These are phyloP conservation scores for Tylopilus balloui DNA, from an alignment of 768 basidiomycete species.

Conservation along the genomic window DNA sequence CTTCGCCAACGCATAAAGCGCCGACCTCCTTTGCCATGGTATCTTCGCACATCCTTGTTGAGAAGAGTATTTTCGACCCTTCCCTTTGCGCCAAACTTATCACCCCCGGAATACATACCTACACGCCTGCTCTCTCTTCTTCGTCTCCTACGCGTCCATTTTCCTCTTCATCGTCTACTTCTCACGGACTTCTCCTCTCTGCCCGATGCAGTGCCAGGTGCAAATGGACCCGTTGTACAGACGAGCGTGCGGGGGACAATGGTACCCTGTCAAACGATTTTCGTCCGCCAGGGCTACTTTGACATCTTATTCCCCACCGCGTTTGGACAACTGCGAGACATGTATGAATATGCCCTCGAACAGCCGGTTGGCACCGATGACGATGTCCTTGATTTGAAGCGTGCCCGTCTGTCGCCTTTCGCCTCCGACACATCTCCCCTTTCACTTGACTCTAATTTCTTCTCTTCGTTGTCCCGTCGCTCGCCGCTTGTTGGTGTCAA, in stretches of 20 bases:
- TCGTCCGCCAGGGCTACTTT: slow-evolving; percentile 94
- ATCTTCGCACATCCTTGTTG: slow-evolving; percentile 50
- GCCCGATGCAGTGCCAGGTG: slow-evolving; percentile 70
- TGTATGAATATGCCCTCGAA: slow-evolving; percentile 82
- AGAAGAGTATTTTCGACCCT: slow-evolving; percentile 64
- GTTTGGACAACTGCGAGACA: slow-evolving; percentile 78
- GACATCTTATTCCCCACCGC: slow-evolving; percentile 98
- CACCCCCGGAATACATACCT: slow-evolving; percentile 84
- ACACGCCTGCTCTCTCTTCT: slow-evolving; percentile 86
- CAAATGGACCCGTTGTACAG: slow-evolving; percentile 88
- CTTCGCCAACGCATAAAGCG: slow-evolving; percentile 59
- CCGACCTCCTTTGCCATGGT: slow-evolving; percentile 52
- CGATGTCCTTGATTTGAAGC: slow-evolving; percentile 18
- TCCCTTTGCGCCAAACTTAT: slow-evolving; percentile 90
- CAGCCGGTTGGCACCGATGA: slow-evolving; percentile 39
- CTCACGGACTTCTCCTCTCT: slow-evolving; percentile 89
- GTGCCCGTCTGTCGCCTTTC: slow-evolving; percentile 49
- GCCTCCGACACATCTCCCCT: slow-evolving; percentile 46
- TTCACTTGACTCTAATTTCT: slow-evolving; percentile 59
- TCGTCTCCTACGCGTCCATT: slow-evolving; percentile 71
- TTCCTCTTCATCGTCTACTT: slow-evolving; percentile 91
- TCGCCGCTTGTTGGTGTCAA: slow-evolving; percentile 64
- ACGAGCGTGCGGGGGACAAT: slow-evolving; percentile 82
- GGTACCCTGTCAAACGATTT: slow-evolving; percentile 84
- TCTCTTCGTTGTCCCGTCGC: slow-evolving; percentile 55